Conservation (phyloP, 2,329 filamentous ascomycete genomes). For the Trichoderma citrinoviride region DNA sequence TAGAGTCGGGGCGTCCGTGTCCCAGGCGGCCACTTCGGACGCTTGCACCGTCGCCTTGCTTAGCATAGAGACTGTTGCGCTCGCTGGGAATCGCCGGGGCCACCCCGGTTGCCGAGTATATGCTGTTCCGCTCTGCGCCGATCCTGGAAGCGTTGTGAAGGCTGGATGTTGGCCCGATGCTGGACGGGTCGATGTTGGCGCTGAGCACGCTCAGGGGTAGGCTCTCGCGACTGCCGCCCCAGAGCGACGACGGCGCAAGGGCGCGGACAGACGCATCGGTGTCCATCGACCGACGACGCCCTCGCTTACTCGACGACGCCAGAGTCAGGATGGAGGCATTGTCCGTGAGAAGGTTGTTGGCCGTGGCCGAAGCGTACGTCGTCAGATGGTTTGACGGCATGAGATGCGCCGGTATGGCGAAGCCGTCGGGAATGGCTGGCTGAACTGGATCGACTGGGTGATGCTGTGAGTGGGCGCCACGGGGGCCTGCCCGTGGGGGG, state of each 20-base stretch:
- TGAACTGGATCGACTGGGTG: conserved; percentile 58
- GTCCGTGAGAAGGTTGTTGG: conserved; percentile 78
- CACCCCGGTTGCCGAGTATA: conserved; percentile 74
- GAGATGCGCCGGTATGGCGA: conserved; percentile 69
- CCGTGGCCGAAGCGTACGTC: conserved; percentile 74
- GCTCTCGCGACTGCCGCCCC: conserved; percentile 77
- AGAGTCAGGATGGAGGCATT: conserved; percentile 84
- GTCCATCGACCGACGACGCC: conserved; percentile 75
- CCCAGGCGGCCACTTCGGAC: conserved; percentile 73
- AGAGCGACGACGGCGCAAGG: conserved; percentile 77
- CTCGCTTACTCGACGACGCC: conserved; percentile 76
- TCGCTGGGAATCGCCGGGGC: conserved; percentile 68
- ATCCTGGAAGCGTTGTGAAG: conserved; percentile 49
- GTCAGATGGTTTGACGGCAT: conserved; percentile 58
- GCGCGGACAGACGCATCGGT: conserved; percentile 83
- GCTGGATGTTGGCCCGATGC: conserved; percentile 46
- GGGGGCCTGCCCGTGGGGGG: conserved; percentile 37
- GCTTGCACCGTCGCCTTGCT: conserved; percentile 69
- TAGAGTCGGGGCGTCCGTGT: conserved; percentile 78
- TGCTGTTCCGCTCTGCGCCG: conserved; percentile 66
- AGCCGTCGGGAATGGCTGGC: conserved; percentile 61
- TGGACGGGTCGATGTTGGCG: conserved; percentile 58
- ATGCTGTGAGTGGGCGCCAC: conserved; percentile 38
- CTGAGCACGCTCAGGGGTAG: conserved; percentile 76
- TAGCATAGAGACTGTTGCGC: conserved; percentile 76